Conservation (phyloP, 257 asterid genomes). For the Ophiorrhiza pumila region DNA sequence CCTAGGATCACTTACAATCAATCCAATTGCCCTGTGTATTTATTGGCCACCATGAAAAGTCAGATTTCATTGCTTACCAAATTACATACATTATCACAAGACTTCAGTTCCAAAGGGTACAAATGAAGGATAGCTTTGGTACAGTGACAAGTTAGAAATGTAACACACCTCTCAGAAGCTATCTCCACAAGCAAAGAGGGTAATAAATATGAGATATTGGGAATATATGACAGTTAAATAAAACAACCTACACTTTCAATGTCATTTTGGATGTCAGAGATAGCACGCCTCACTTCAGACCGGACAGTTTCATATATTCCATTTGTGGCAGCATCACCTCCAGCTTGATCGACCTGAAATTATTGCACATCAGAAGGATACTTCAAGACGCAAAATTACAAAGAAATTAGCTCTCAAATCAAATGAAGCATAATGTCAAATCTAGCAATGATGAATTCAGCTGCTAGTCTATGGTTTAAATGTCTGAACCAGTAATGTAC, state of each 20-base stretch:
- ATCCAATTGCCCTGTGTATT: no score
- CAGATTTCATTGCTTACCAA: not conserved
- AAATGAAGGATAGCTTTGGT: not conserved
- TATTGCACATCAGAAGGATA: constrained; percentile 20
- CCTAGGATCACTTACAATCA: no score
- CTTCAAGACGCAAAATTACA: not conserved
- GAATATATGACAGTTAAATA: not conserved
- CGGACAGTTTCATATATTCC: constrained; percentile 43
- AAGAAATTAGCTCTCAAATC: not conserved
- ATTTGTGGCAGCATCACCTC: constrained; percentile 27
- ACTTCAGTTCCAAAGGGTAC: not conserved
- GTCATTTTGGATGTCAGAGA: constrained; percentile 39
- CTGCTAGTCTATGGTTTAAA: not conserved
- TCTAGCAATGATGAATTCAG: no score
- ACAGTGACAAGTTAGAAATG: not conserved
- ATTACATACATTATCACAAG: not conserved
- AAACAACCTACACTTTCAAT: constrained; percentile 27
- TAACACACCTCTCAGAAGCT: not conserved
- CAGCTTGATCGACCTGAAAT: constrained; percentile 22
- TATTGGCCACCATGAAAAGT: not conserved
- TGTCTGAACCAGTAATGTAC: not conserved
- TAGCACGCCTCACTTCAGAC: constrained; percentile 45
- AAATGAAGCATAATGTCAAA: not conserved
- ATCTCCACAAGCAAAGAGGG: not conserved
- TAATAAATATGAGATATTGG: not conserved